phyloP scores from a whole-genome alignment of 31 red algal species.

The Odonthalia washingtoniensis region DNA sequence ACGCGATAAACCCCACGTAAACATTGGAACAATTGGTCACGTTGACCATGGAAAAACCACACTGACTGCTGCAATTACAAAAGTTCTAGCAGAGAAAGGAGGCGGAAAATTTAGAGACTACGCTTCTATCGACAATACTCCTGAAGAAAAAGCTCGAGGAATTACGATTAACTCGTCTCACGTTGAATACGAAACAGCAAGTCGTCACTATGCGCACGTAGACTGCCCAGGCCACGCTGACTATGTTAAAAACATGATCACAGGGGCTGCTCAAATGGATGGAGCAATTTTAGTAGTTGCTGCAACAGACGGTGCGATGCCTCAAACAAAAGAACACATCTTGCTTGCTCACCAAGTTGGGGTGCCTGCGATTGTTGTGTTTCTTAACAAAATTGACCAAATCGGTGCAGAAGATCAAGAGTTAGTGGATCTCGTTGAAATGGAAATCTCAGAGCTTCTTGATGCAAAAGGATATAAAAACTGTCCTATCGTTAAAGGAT shows the following conservation, averaged over 20 bases:
- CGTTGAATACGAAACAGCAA: conserved; percentile 93
- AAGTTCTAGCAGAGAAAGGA: conserved; percentile 86
- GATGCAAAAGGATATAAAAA: conserved; percentile 94
- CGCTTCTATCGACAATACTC: conserved; percentile 96
- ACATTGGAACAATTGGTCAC: conserved; percentile 98
- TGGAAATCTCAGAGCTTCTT: conserved; percentile 97
- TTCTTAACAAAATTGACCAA: conserved; percentile 98
- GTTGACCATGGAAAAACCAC: conserved; percentile 99
- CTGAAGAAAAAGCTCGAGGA: conserved; percentile 96
- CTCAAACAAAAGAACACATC: conserved; percentile 99
- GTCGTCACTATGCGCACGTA: conserved; percentile 95
- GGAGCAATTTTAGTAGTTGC: conserved; percentile 97
- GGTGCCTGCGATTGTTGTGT: conserved; percentile 97
- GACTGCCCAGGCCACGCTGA: conserved; percentile 99
- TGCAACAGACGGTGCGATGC: conserved; percentile 96
- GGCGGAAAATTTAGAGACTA: conserved; percentile 90
- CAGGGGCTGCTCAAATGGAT: conserved; percentile 99
- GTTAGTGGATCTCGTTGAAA: conserved; percentile 95
- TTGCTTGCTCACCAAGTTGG: conserved; percentile 96
- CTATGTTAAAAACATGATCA: conserved; percentile 99
- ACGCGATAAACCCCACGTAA: conserved; percentile 93
- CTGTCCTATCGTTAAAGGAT: conserved; percentile 87
- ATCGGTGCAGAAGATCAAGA: conserved; percentile 98
- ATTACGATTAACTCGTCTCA: conserved; percentile 96
- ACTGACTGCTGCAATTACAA: conserved; percentile 96